Evolutionary conservation across 352 stramenopile genomes (phyloP).

Genomic region (Thalassiosira hispida): DNA sequence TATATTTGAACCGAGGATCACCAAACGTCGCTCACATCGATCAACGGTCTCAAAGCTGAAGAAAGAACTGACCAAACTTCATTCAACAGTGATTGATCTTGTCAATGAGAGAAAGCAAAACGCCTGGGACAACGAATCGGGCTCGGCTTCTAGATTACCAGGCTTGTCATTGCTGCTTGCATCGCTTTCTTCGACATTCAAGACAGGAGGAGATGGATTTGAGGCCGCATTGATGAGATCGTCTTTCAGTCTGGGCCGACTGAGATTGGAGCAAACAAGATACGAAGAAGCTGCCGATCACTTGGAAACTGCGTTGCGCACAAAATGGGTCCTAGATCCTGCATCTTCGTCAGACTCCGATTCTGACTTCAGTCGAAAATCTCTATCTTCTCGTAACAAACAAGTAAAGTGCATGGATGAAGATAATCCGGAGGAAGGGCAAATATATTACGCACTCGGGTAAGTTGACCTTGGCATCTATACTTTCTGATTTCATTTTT

Average conservation of each 20-base stretch:
- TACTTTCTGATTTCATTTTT: neutral
- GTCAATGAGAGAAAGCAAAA: slow-evolving; percentile 50
- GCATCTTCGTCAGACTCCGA: slow-evolving; percentile 64
- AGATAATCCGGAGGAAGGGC: slow-evolving; percentile 59
- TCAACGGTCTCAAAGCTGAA: slow-evolving; percentile 43
- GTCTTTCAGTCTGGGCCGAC: slow-evolving; percentile 47
- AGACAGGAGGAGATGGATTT: slow-evolving; percentile 37
- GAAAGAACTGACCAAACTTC: slow-evolving; percentile 56
- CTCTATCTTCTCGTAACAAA: slow-evolving; percentile 35
- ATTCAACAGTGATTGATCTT: slow-evolving; percentile 52
- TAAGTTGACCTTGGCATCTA: neutral
- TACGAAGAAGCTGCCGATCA: slow-evolving; percentile 59
- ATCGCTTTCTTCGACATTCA: slow-evolving; percentile 44
- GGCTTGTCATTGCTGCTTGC: slow-evolving; percentile 40
- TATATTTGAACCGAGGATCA: slow-evolving; percentile 34
- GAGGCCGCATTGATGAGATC: slow-evolving; percentile 55
- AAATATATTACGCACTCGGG: slow-evolving; percentile 56
- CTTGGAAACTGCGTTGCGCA: slow-evolving; percentile 56
- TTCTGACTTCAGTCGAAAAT: slow-evolving; percentile 46
- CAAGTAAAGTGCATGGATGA: slow-evolving; percentile 43
- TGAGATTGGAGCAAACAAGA: slow-evolving; percentile 44
- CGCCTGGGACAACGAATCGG: slow-evolving; percentile 25
- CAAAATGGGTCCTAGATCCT: slow-evolving; percentile 63
- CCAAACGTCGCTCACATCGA: slow-evolving; percentile 15
- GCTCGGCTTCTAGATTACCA: slow-evolving; percentile 20